Evolutionary conservation across 371 early-diverging fungal genomes (phyloP).

Genomic region (Saksenaea vasiformis): DNA sequence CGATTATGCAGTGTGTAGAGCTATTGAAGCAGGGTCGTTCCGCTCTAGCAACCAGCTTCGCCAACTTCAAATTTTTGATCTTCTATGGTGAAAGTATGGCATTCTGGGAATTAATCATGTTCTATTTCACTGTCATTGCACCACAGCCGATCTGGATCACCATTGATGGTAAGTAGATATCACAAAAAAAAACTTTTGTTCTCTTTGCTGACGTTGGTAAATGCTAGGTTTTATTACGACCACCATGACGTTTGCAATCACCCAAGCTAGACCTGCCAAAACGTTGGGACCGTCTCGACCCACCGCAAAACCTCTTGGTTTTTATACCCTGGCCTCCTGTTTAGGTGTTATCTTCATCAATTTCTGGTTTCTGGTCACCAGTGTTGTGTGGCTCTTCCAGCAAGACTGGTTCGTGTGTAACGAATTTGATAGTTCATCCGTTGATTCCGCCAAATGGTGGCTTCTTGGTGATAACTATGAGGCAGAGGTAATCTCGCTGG

Average conservation of each 20-base stretch:
- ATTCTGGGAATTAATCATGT: conserved; percentile 65
- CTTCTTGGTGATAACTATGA: conserved; percentile 80
- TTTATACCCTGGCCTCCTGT: conserved; percentile 65
- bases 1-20: conserved; percentile 72
- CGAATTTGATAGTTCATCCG: conserved; percentile 69
- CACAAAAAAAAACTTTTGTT: not conserved
- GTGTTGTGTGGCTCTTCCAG: conserved; percentile 60
- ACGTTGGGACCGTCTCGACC: conserved; percentile 62
- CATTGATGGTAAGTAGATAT: conserved; percentile 54
- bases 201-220: not conserved
- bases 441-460: conserved; percentile 77
- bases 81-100: conserved; percentile 80
- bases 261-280: conserved; percentile 62
- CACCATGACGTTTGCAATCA: conserved; percentile 67
- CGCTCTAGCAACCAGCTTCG: conserved; percentile 74
- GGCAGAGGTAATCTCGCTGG: conserved; percentile 61
- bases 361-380: conserved; percentile 56
- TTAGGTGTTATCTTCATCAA: conserved; percentile 71
- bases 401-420: conserved; percentile 75
- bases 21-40: conserved; percentile 75
- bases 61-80: conserved; percentile 80
- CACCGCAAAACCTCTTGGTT: conserved; percentile 70
- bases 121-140: conserved; percentile 66
- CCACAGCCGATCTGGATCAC: conserved; percentile 76
- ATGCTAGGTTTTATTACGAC: conserved; percentile 54